A percentile compares a stretch with the other conserved stretches of the same genome.
These are phyloP conservation scores for Fusarium heterosporum DNA, from an alignment of 2,329 filamentous ascomycete species.

Conservation along the genomic window DNA sequence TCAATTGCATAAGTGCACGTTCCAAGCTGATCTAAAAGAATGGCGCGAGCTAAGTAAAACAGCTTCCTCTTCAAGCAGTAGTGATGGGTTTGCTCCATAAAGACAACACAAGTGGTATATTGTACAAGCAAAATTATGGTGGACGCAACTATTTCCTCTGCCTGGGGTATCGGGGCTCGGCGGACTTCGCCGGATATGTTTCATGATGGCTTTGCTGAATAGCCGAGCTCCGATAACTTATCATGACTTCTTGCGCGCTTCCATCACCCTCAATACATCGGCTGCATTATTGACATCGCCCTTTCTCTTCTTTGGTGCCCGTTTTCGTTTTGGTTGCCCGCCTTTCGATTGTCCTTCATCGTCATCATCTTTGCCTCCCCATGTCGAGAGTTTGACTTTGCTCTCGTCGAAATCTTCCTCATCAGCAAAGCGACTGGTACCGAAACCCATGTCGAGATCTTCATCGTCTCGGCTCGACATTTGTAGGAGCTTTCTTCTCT, in stretches of 20 bases:
- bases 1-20: conserved; percentile 11
- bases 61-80: conserved; percentile 32
- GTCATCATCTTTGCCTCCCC: conserved; percentile 67
- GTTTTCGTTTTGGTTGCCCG: conserved; percentile 71
- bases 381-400: conserved; percentile 75
- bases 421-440: conserved; percentile 86
- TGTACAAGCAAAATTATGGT: neutral
- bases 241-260: conserved; percentile 62
- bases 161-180: conserved; percentile 20
- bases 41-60: conserved; percentile 17
- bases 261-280: conserved; percentile 84
- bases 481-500: conserved; percentile 79
- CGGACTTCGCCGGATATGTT: conserved; percentile 12
- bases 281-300: conserved; percentile 81
- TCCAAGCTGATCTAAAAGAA: conserved; percentile 16
- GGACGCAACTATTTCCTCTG: neutral
- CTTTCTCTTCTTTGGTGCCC: conserved; percentile 79
- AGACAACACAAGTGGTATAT: neutral
- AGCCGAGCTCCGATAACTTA: conserved; percentile 8
- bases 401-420: conserved; percentile 82
- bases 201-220: conserved; percentile 22
- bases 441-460: conserved; percentile 95
- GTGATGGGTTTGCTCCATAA: neutral
- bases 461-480: conserved; percentile 83
- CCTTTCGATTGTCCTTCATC: conserved; percentile 57